A percentile compares a stretch with the other conserved stretches of the same genome.
Conservation (phyloP, 2,329 filamentous ascomycete genomes). For the Helotiales sp. region DNA sequence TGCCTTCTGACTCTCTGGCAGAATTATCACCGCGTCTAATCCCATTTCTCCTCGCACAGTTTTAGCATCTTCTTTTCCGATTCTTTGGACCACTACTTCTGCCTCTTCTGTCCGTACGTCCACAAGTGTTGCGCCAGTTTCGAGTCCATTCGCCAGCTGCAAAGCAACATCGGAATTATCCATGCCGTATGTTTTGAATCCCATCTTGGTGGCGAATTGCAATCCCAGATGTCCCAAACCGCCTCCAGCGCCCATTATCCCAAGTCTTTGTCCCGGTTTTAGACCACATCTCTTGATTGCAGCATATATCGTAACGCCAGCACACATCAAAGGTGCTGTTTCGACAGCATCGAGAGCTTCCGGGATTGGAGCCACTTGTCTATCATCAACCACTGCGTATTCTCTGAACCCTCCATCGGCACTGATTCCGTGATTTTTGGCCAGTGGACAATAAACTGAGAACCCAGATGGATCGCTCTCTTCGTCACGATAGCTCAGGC, state of each 20-base stretch:
- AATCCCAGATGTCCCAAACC: slow-evolving; percentile 57
- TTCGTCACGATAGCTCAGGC: slow-evolving; percentile 32
- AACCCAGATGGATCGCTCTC: slow-evolving; percentile 39
- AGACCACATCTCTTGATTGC: slow-evolving; percentile 59
- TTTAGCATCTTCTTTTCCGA: slow-evolving; percentile 38
- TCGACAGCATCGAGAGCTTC: slow-evolving; percentile 47
- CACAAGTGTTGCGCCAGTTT: slow-evolving; percentile 37
- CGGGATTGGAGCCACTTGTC: slow-evolving; percentile 53
- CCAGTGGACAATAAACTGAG: slow-evolving; percentile 39
- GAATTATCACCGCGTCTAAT: slow-evolving; percentile 45
- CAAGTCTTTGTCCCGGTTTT: slow-evolving; percentile 57
- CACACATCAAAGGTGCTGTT: slow-evolving; percentile 70
- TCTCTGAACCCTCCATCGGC: slow-evolving; percentile 41
- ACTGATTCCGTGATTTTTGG: slow-evolving; percentile 6
- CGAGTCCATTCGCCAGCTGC: slow-evolving; percentile 37
- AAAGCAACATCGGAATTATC: slow-evolving; percentile 52
- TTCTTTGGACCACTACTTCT: slow-evolving; percentile 20
- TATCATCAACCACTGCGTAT: slow-evolving; percentile 43
- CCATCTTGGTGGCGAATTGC: slow-evolving; percentile 49
- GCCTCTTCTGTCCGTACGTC: slow-evolving; percentile 38
- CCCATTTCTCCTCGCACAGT: slow-evolving; percentile 41
- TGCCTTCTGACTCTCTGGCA: slow-evolving; percentile 46
- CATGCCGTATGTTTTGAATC: slow-evolving; percentile 48
- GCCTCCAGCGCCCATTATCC: slow-evolving; percentile 66
- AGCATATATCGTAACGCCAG: slow-evolving; percentile 70